phyloP scores from a whole-genome alignment of 257 asterid genomes.

The Osmanthus fragrans region DNA sequence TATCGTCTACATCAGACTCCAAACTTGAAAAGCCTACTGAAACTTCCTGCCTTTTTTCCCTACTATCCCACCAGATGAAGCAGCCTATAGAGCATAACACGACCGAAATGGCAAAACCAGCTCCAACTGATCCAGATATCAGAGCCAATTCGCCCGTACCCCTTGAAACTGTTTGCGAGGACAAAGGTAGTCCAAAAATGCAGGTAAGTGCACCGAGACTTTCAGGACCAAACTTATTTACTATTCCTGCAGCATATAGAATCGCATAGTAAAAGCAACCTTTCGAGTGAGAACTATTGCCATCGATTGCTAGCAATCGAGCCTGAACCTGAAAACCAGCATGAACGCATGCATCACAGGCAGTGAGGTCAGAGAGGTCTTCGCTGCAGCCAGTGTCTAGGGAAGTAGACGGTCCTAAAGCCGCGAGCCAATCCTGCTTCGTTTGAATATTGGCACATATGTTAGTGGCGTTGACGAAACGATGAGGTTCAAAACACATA shows the following conservation, averaged over 20 bases:
- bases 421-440: conserved; percentile 40
- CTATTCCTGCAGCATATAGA: conserved; percentile 61
- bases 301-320: conserved; percentile 37
- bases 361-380: conserved; percentile 37
- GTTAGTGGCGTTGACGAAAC: conserved; percentile 46
- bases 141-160: conserved; percentile 16
- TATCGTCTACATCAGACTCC: conserved; percentile 22
- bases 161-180: conserved; percentile 2
- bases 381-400: conserved; percentile 40
- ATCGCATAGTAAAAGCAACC: conserved; percentile 59
- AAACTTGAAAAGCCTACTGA: background rate
- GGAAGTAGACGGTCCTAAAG: conserved; percentile 35
- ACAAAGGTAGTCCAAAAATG: conserved; percentile 55
- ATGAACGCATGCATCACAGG: conserved; percentile 53
- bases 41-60: conserved; percentile 21
- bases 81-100: conserved; percentile 27
- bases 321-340: conserved; percentile 59
- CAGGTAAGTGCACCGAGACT: conserved; percentile 55
- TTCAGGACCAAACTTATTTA: conserved; percentile 49
- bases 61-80: conserved; percentile 18
- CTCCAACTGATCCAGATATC: conserved; percentile 38
- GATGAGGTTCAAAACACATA: conserved; percentile 41
- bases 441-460: conserved; percentile 51
- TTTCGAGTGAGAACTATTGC: conserved; percentile 36
- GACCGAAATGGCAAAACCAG: conserved; percentile 31